Conservation (phyloP, 2,329 filamentous ascomycete species). For the Huntiella omanensis region DNA sequence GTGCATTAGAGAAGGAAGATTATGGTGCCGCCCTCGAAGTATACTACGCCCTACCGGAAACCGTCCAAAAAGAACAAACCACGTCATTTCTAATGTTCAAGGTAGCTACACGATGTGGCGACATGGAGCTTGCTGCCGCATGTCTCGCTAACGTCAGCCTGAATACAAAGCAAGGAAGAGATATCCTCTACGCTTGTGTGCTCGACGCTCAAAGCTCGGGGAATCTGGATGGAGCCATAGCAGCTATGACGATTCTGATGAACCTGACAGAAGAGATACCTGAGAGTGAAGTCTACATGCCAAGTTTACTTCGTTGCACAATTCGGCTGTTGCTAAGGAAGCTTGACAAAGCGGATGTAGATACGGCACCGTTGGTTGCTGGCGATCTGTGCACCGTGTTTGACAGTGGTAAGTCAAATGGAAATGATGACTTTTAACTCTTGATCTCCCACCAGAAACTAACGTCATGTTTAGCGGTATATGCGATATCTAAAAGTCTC, state of each 20-base stretch:
- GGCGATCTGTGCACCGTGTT: constrained; percentile 36
- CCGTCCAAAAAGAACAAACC: constrained; percentile 38
- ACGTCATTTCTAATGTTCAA: constrained; percentile 64
- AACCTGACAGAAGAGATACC: constrained; percentile 14
- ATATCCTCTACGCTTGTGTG: constrained; percentile 62
- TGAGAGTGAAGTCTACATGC: constrained; percentile 16
- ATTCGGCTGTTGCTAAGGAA: constrained; percentile 31
- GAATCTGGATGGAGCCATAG: constrained; percentile 36
- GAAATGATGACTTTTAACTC: background rate
- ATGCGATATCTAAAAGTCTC: constrained; percentile 22
- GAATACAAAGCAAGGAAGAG: constrained; percentile 28
- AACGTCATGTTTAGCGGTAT: constrained; percentile 17
- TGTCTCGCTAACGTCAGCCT: constrained; percentile 44
- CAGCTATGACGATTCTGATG: constrained; percentile 19
- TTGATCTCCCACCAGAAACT: constrained; percentile 7
- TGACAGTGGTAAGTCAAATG: constrained; percentile 21
- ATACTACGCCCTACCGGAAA: constrained; percentile 39
- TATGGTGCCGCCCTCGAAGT: constrained; percentile 30
- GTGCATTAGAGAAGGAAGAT: constrained; percentile 41
- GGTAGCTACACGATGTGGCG: constrained; percentile 39
- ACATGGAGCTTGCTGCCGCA: constrained; percentile 38
- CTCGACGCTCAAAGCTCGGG: constrained; percentile 52
- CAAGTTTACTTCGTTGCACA: constrained; percentile 27
- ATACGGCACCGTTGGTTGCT: constrained; percentile 14
- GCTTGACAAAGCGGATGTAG: constrained; percentile 18